Percentiles rank a stretch among this genome's conserved stretches.
Conservation (phyloP, 371 early-diverging fungal genomes). For the Mortierella sp. region DNA sequence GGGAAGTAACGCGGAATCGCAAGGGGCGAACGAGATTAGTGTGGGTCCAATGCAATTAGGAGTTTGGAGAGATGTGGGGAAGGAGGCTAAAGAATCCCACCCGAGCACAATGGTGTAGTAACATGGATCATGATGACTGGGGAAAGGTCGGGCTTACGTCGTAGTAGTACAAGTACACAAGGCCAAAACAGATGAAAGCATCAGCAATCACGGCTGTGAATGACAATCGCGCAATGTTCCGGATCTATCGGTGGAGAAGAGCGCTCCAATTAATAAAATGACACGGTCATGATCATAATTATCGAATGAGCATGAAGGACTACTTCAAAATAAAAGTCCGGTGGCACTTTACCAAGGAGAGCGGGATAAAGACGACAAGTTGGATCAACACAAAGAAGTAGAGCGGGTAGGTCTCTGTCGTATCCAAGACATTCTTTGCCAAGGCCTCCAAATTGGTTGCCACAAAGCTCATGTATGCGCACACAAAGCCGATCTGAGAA, state of each 20-base stretch:
- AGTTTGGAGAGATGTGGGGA: too few relatives aligned
- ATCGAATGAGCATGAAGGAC: background rate
- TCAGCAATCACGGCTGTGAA: conserved; percentile 86
- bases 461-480: conserved; percentile 90
- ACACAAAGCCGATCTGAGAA: conserved; percentile 88
- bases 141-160: conserved; percentile 57
- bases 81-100: too few relatives aligned
- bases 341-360: conserved; percentile 69
- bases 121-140: too few relatives aligned
- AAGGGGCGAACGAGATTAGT: too few relatives aligned
- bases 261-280: background rate
- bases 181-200: conserved; percentile 85
- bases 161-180: conserved; percentile 79
- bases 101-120: too few relatives aligned
- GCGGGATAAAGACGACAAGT: conserved; percentile 80
- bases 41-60: too few relatives aligned
- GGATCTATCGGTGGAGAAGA: conserved; percentile 55
- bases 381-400: conserved; percentile 76
- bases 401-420: conserved; percentile 59
- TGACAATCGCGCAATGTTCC: conserved; percentile 82
- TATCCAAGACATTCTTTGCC: conserved; percentile 69
- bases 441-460: conserved; percentile 83
- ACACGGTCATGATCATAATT: background rate
- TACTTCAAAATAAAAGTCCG: background rate
- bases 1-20: too few relatives aligned